Evolutionary conservation across 345 rosid genomes (phyloP).

Genomic region (Mangifera indica): DNA sequence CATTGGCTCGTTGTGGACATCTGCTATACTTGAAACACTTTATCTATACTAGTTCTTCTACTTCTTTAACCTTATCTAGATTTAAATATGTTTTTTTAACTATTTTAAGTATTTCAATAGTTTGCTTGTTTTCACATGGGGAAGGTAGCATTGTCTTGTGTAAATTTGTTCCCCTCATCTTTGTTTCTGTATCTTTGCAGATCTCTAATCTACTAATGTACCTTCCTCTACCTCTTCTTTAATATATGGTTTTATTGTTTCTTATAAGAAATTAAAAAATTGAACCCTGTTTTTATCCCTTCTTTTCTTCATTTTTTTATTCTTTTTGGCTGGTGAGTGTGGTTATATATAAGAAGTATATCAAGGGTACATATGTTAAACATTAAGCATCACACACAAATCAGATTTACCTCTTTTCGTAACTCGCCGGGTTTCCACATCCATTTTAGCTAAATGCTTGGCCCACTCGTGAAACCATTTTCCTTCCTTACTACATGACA

Average conservation of each 20-base stretch:
- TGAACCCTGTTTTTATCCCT: too few relatives aligned
- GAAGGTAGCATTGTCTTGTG: too few relatives aligned
- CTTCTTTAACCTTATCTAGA: background rate
- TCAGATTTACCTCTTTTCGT: slow-evolving; percentile 1
- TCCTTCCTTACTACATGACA: background rate
- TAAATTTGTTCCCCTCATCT: too few relatives aligned
- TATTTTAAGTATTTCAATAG: background rate
- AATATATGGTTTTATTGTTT: too few relatives aligned
- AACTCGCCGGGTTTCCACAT: background rate
- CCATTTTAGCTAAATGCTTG: slow-evolving; percentile 1
- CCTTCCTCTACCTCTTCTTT: too few relatives aligned
- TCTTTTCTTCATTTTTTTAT: too few relatives aligned
- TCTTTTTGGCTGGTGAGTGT: too few relatives aligned
- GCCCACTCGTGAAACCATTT: background rate
- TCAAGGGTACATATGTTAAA: background rate
- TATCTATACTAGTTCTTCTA: background rate
- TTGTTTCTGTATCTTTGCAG: too few relatives aligned
- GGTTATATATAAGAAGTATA: background rate
- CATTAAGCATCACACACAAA: background rate
- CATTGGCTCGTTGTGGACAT: slow-evolving; percentile 2
- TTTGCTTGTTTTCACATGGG: too few relatives aligned
- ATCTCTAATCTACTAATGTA: too few relatives aligned
- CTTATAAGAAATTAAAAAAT: too few relatives aligned
- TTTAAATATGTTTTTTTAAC: background rate
- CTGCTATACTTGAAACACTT: background rate